Evolutionary conservation across 192 early-diverging fungal species (phyloP).

Genomic region (Linnemannia elongata): DNA sequence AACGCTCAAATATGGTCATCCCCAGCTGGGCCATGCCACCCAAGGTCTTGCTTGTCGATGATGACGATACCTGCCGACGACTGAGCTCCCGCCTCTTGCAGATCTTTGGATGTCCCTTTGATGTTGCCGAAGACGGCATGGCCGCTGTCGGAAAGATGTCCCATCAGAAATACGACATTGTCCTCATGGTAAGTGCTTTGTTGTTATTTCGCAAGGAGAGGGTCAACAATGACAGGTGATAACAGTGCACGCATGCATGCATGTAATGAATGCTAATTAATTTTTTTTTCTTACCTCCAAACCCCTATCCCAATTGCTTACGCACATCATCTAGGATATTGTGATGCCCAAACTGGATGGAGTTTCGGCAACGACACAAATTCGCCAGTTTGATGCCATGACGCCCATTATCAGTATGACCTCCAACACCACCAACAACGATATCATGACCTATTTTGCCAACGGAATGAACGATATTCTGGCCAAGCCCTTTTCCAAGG

Average conservation of each 20-base stretch:
- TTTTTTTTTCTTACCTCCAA: not conserved
- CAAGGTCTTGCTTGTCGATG: constrained; percentile 77
- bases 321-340: constrained; percentile 64
- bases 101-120: constrained; percentile 77
- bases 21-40: constrained; percentile 68
- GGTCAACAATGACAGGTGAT: too few relatives aligned
- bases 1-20: constrained; percentile 45
- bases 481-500: constrained; percentile 76
- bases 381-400: constrained; percentile 76
- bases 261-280: constrained; percentile 16
- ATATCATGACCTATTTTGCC: constrained; percentile 75
- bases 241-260: not conserved
- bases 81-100: constrained; percentile 69
- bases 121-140: constrained; percentile 77
- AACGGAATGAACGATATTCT: constrained; percentile 84
- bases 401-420: constrained; percentile 88
- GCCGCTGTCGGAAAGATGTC: constrained; percentile 74
- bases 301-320: not conserved
- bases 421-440: constrained; percentile 72
- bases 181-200: constrained; percentile 70
- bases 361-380: constrained; percentile 75
- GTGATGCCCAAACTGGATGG: constrained; percentile 82
- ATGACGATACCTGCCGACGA: constrained; percentile 72
- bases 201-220: not conserved
- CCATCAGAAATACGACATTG: constrained; percentile 78